Base-by-base conservation (phyloP, 1,284 basidiomycete genomes). In the Irpex lacteus region DNA sequence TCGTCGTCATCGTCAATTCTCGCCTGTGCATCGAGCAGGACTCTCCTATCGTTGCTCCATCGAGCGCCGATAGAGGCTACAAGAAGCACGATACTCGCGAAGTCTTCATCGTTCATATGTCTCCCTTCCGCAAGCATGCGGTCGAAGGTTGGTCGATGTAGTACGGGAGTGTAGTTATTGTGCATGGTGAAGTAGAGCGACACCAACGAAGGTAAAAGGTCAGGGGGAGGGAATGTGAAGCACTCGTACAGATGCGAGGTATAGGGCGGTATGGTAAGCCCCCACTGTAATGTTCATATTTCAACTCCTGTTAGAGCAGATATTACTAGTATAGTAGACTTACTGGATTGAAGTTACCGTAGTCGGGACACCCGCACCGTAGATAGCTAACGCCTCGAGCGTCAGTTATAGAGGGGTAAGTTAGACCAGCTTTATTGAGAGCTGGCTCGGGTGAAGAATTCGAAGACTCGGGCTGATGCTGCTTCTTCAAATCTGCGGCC, bases 121-220 rank as follows among this genome's bases (percentile, higher is more conserved):
- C 88, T 72, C 2, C 83, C 82, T 5, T 85, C 81, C 18, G 75
- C 73, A 50, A 92, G 75, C 52, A 82, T 78, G 13, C 77, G 75
- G 64, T 91, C 84, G 68, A 96, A 95, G 26, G 86, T 87, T 1
- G 86, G 86, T 0, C 87, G 85, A 72, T 96, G 94, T 3, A 97
- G 77, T n/a, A 96, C 78, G 4, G 93, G 92, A 36, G 85, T 76
- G 68, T 87, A 82, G 3, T 75, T 69, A 72, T 95, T 92, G 68
- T 86, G 74, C 60, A 85, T 72, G 0, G 69, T 68, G 71, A 96
- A 96, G 72, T 89, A 95, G 9, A 86, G 78, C 26, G 89, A 83
- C 66, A 95, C 80, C 32, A 97, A 83, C 0, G 70, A 70, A 1
- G 72, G 67, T 8, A 89, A 81, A 6, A 96, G 79, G 63, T 92